These are phyloP conservation scores for Solanum bulbocastanum DNA, from an alignment of 257 asterid species.

Conservation along the genomic window DNA sequence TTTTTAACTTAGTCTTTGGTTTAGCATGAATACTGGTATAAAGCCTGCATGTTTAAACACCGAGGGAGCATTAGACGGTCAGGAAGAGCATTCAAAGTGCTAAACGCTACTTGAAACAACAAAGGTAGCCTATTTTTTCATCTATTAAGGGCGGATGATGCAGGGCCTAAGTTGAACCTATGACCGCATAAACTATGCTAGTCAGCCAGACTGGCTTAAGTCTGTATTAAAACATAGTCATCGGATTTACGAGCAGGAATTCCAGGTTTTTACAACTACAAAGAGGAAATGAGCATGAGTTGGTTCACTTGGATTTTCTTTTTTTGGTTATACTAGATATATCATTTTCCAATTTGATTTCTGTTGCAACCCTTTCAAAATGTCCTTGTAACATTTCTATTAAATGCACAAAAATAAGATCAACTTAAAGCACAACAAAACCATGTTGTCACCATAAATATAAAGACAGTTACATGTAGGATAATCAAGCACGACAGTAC, in stretches of 20 bases:
- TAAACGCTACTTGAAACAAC: not conserved
- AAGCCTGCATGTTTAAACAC: constrained; percentile 33
- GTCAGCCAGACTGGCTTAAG: not conserved
- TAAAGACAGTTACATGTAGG: not conserved
- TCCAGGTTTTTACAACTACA: not conserved
- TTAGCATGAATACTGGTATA: constrained; percentile 86
- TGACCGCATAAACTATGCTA: not conserved
- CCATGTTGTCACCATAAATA: not conserved
- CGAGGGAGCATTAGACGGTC: not conserved
- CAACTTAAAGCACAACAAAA: not conserved
- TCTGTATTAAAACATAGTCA: not conserved
- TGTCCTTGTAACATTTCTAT: not conserved
- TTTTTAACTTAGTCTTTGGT: constrained; percentile 60
- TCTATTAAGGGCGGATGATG: not conserved
- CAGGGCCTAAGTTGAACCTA: not conserved
- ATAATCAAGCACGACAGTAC: not conserved
- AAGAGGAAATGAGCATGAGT: not conserved
- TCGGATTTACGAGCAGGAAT: not conserved
- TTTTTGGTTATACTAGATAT: not conserved
- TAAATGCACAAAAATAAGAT: not conserved
- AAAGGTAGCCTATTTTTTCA: not conserved
- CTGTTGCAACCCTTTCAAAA: not conserved
- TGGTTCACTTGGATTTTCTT: not conserved
- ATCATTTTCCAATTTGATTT: not conserved
- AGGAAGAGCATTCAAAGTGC: not conserved